Base-by-base conservation (phyloP, 2,329 filamentous ascomycete species). In the Nothopassalora personata region DNA sequence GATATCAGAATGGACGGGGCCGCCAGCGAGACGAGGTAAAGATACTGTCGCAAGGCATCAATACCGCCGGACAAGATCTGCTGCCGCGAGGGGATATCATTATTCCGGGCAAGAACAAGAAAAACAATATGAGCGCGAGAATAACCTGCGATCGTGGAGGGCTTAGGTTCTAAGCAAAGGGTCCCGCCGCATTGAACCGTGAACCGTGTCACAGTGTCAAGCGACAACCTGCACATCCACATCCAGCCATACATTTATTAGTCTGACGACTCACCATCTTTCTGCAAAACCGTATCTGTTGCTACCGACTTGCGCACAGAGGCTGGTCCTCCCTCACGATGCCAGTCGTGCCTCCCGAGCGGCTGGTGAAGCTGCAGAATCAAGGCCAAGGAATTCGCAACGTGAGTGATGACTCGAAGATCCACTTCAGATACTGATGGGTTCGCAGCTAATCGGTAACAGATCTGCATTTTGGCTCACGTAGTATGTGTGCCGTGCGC, bases 401-500 rank as follows among this genome's bases (percentile, higher is more conserved):
- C 83, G 91, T 95, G 81, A 74, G 84, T 74, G 68, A 28, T 36
- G 31, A 58, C 23, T 53, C 46, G 36, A 45, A 10, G 48, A n/a
- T 47, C 28, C 56, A 43, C 19, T 30, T 27, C 28, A 36, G 39
- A 51, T 27, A 51, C 58, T 56, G 45, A 54, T 45, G 33, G 57
- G 47, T 56, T 56, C 45, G 54, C 59, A 64, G 60, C 66, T 70
- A 66, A 69, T 57, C 49, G 34, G 15, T 45, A 28, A 45, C n/a
- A 72, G 70, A 96, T 97, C 66, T 97, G 93, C 75, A 96, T 97
- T 68, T 79, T 97, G 66, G 93, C 93, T 50, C 93, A 97, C 73
- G 93, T 97, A 70, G 84, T 86, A 81, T 74, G 82, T 80, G 15
- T 2, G 15, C 47, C n/a, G 7, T 18, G 15, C 27, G 15, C 36